Conservation (phyloP, 2,329 filamentous ascomycete species). For the Paramyrothecium sp. region DNA sequence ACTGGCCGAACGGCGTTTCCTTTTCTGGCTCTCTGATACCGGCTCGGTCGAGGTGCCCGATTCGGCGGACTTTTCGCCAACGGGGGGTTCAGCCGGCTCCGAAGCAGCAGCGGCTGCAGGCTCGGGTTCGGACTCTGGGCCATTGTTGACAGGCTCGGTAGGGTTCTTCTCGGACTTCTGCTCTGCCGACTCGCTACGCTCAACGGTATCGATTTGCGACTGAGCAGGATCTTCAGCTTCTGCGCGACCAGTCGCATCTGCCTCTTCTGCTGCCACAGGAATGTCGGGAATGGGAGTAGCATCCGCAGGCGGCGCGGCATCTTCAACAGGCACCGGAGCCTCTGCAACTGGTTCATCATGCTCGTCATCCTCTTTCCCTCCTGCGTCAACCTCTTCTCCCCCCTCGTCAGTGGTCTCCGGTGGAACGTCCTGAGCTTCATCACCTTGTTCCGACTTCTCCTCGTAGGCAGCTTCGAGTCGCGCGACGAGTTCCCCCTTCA, state of each 20-base stretch:
- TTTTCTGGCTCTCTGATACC: conserved; percentile 53
- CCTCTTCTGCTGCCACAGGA: no score
- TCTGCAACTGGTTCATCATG: no score
- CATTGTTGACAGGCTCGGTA: not conserved
- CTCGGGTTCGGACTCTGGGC: not conserved
- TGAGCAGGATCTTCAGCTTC: no score
- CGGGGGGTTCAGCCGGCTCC: not conserved
- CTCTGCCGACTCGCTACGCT: no score
- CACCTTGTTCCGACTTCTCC: conserved; percentile 1
- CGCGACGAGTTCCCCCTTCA: conserved; percentile 71
- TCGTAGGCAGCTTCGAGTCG: conserved; percentile 46
- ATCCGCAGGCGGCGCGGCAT: no score
- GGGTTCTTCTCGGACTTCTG: no score
- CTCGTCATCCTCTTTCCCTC: not conserved
- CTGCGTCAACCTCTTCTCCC: conserved; percentile 1
- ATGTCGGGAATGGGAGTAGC: no score
- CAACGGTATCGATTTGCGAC: no score
- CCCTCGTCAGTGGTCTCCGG: conserved; percentile 3
- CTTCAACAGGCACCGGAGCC: no score
- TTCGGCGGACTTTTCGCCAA: conserved; percentile 5
- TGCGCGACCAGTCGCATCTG: no score
- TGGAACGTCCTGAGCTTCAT: not conserved
- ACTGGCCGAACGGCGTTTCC: conserved; percentile 65
- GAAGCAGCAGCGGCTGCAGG: not conserved
- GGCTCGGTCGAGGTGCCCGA: conserved; percentile 10